These are phyloP conservation scores for Craterostigma plantagineum DNA, from an alignment of 257 asterid species.

Conservation along the genomic window DNA sequence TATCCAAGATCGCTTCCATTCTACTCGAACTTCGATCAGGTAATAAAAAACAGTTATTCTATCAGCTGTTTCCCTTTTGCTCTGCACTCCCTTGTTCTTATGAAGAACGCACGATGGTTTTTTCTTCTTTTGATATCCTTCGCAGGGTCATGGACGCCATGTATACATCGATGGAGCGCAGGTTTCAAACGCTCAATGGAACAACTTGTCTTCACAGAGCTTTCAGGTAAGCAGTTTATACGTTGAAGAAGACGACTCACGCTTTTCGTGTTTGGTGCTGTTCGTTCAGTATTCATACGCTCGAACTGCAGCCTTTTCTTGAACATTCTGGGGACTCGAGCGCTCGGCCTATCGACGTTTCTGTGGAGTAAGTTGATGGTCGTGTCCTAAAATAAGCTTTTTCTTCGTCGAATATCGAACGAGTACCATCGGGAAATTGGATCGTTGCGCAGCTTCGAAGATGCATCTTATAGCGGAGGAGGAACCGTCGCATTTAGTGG, in stretches of 20 bases:
- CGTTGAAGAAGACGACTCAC: slow-evolving; percentile 51
- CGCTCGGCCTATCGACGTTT: slow-evolving; percentile 29
- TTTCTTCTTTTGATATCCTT: background rate
- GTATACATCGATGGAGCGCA: slow-evolving; percentile 35
- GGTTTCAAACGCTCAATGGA: slow-evolving; percentile 47
- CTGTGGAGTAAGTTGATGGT: slow-evolving; percentile 24
- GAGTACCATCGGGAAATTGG: background rate
- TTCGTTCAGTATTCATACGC: too few species aligned
- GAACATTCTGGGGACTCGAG: slow-evolving; percentile 37
- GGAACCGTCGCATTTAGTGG: slow-evolving; percentile 69
- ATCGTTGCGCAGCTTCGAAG: slow-evolving; percentile 33
- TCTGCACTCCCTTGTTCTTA: too few species aligned
- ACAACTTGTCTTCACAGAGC: slow-evolving; percentile 74
- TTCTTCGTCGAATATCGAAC: background rate
- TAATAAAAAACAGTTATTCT: too few species aligned
- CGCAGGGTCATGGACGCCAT: slow-evolving; percentile 84
- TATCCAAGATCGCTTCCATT: slow-evolving; percentile 71
- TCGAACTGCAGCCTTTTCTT: slow-evolving; percentile 66
- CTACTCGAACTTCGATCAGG: slow-evolving; percentile 91
- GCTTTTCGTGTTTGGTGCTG: too few species aligned
- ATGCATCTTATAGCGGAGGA: slow-evolving; percentile 69
- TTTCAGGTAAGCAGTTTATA: slow-evolving; percentile 58
- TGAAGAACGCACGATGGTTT: too few species aligned
- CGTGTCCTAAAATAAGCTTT: background rate
- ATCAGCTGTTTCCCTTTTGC: too few species aligned